phyloP scores from a whole-genome alignment of 2,329 filamentous ascomycete species.

The Diaporthe caulivora region DNA sequence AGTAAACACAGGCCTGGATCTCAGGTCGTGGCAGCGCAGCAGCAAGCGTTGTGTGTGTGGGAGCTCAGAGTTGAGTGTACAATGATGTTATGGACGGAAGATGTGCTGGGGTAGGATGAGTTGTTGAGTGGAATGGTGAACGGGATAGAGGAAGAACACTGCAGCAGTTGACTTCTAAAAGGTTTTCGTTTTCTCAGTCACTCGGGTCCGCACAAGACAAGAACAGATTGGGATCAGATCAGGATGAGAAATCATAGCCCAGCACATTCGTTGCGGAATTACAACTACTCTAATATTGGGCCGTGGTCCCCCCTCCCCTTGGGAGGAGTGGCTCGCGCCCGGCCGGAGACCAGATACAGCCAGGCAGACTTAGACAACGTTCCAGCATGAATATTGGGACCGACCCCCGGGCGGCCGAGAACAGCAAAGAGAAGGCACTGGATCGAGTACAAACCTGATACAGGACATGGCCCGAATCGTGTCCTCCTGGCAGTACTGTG shows the following conservation, averaged over 20 bases:
- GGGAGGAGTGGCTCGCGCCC: conserved; percentile 17
- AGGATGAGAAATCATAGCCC: conserved; percentile 28
- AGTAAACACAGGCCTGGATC: conserved; percentile 8
- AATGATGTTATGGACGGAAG: background rate
- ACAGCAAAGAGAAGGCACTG: conserved; percentile 19
- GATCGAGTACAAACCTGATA: conserved; percentile 30
- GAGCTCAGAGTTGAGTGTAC: background rate
- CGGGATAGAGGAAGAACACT: background rate
- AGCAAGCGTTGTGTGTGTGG: conserved; percentile 9
- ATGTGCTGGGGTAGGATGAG: background rate
- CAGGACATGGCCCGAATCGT: conserved; percentile 21
- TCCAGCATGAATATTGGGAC: conserved; percentile 30
- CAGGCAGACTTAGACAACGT: conserved; percentile 12
- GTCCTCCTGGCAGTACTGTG: conserved; percentile 28
- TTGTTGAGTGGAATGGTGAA: background rate
- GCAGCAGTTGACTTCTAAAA: conserved; percentile 8
- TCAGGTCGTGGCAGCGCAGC: background rate
- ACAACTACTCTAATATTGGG: conserved; percentile 32
- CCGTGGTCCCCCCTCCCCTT: background rate
- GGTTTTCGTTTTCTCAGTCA: conserved; percentile 15
- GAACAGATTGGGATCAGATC: conserved; percentile 15
- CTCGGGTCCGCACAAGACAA: conserved; percentile 32
- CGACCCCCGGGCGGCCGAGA: conserved; percentile 14
- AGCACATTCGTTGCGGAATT: conserved; percentile 34
- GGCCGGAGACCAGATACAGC: conserved; percentile 12